Evolutionary conservation across 257 asterid species (phyloP), one percentile per base, ranked within the genome.

Genomic region (Petunia secreta): DNA sequence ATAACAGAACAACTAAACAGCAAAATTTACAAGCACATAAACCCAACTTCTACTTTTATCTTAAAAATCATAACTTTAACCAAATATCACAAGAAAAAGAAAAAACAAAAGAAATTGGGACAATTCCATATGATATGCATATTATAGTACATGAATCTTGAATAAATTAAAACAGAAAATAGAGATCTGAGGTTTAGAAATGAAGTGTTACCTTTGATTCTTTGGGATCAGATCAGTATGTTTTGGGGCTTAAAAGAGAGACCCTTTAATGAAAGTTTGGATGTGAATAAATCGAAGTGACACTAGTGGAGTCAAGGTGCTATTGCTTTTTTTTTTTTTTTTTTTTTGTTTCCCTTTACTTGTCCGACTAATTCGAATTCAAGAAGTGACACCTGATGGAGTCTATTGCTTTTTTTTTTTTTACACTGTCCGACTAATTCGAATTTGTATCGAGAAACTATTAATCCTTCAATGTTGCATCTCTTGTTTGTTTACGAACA

Each of bases 171-270:
- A 0, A 4, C 43, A 36, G 68, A 36, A 63, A 1, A 63, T 36
- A 36, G 44, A 73, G 46, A 73, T 73, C 77, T 34, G 14, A 9
- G 36, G 46, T 54, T 50, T 11, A 11, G 36, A 50, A 34, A 4
- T 50, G 44, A 5, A 3, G 4, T 5, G n/a, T 71, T 73, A 73
- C 77, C 77, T 73, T 34, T 34, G 36, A 73, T 34, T 73, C 44
- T 73, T 73, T 50, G 4, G 11, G 77, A 73, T 50, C 62, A 46
- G 77, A 73, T 73, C 77, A 50, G 44, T 11, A 39, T 48, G 46
- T 71, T n/a, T 0, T 9, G 55, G 55, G 4, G 1, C 55, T 9
- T 50, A 50, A 14, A 50, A 50, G 55, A 50, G 55, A 50, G 55
- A 50, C 55, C 2, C 55, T 50, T 50, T 50, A 9, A 50, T 50